Evolutionary conservation across 139 green algal genomes (phyloP), one percentile per base, ranked within the genome.

Genomic region (Closterium sp.): DNA sequence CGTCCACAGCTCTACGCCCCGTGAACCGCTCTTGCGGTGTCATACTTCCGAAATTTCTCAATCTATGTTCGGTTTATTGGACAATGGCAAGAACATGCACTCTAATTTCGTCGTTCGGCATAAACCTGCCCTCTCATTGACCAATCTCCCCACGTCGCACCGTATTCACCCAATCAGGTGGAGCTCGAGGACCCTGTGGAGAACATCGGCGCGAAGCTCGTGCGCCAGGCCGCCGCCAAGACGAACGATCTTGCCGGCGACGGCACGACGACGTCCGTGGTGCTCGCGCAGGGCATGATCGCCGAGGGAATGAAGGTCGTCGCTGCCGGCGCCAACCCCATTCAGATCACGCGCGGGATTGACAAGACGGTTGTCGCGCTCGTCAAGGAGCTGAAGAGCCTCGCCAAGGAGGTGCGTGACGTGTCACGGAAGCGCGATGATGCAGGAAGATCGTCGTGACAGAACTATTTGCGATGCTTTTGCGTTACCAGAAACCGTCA

Each of bases 181-280:
- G 98, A 99, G 95, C 96, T 99, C 89, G 97, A 99, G 94, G 98
- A 99, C 95, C 97, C 98, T 0, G 97, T 99, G 17, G 98, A 99
- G 96, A 99, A 99, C 97, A 98, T 99, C 91, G 98, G 98, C 42
- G 98, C 97, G 88, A 99, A 98, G 96, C 97, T 99, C 17, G 98
- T 99, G 24, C 95, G 97, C 70, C 97, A 99, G 97, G 98, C 97
- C 4, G 97, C 97, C 13, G 93, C 95, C 22, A 97, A 97, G 90
- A 99, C 98, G 91, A 99, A 99, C 93, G 98, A 99, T 96, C 97
- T 96, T 31, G 98, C 98, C 27, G 98, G 98, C 70, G 98, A 99
- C 89, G 98, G 98, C 89, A 99, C 98, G 93, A 99, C 98, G 89
- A 99, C 98, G 32, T 98, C 98, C 89, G 99, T 98, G 91, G 97